These are phyloP conservation scores for Lentinus brumalis DNA, from an alignment of 768 basidiomycete species.

Conservation along the genomic window DNA sequence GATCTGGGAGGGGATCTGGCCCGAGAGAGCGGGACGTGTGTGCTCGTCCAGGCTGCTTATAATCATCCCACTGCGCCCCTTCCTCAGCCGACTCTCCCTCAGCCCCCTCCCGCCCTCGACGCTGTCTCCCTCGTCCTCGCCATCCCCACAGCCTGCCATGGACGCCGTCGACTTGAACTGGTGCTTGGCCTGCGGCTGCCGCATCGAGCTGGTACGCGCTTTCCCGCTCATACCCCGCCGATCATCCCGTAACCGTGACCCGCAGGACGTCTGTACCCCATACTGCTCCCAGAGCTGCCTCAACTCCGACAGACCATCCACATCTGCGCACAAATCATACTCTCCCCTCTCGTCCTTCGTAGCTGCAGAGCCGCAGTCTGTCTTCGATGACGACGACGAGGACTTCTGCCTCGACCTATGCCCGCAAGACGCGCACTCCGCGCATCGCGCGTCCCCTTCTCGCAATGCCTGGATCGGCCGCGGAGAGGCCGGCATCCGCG, in stretches of 20 bases:
- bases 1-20: background rate
- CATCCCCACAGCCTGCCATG: conserved; percentile 13
- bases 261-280: conserved; percentile 38
- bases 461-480: conserved; percentile 40
- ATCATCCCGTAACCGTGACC: conserved; percentile 23
- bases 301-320: conserved; percentile 33
- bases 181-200: conserved; percentile 68
- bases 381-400: conserved; percentile 12
- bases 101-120: conserved; percentile 23
- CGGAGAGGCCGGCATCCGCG: conserved; percentile 45
- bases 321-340: conserved; percentile 13
- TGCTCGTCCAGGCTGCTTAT: conserved; percentile 16
- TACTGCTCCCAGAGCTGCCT: conserved; percentile 59
- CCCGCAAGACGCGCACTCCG: background rate
- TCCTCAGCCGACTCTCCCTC: conserved; percentile 15
- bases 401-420: conserved; percentile 6
- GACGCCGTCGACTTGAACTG: conserved; percentile 65
- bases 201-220: conserved; percentile 47
- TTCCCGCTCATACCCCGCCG: background rate
- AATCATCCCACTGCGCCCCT: conserved; percentile 14
- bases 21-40: background rate
- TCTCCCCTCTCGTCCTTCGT: conserved; percentile 15
- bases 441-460: background rate
- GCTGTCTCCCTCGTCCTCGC: conserved; percentile 12
- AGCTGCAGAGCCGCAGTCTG: conserved; percentile 10